Conservation (phyloP, 2,329 filamentous ascomycete species). For the Bipolaris oryzae region DNA sequence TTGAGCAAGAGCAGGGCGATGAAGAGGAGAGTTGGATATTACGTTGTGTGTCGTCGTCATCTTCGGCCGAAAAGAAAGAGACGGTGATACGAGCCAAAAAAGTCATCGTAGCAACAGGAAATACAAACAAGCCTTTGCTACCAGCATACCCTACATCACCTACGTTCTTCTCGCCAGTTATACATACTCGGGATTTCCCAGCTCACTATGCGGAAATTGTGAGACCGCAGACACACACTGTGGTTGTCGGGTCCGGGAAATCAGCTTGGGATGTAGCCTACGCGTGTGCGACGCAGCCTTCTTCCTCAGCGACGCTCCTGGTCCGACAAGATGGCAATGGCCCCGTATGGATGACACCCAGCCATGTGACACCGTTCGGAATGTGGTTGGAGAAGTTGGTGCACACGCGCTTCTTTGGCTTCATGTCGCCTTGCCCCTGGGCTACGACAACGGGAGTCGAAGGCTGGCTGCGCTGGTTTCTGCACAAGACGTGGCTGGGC, state of each 20-base stretch:
- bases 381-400: slow-evolving; percentile 71
- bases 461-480: slow-evolving; percentile 58
- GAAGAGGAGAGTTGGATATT: slow-evolving; percentile 31
- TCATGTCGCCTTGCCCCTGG: slow-evolving; percentile 78
- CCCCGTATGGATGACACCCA: slow-evolving; percentile 64
- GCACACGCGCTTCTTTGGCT: slow-evolving; percentile 70
- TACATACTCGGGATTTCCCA: slow-evolving; percentile 63
- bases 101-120: slow-evolving; percentile 66
- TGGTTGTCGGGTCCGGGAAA: slow-evolving; percentile 67
- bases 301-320: slow-evolving; percentile 61
- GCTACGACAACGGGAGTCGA: slow-evolving; percentile 66
- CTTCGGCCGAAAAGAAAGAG: slow-evolving; percentile 28
- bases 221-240: slow-evolving; percentile 45
- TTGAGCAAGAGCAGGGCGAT: slow-evolving; percentile 53
- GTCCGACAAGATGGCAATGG: slow-evolving; percentile 65
- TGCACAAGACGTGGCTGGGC: slow-evolving; percentile 64
- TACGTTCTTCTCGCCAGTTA: slow-evolving; percentile 59
- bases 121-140: slow-evolving; percentile 63
- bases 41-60: slow-evolving; percentile 16
- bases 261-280: slow-evolving; percentile 69
- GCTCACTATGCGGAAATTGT: slow-evolving; percentile 45
- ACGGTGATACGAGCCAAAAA: slow-evolving; percentile 50
- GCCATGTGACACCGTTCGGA: slow-evolving; percentile 71
- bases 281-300: slow-evolving; percentile 54
- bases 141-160: slow-evolving; percentile 59